phyloP scores from a whole-genome alignment of 2,329 filamentous ascomycete genomes.

The Albophoma yamanashiensis region DNA sequence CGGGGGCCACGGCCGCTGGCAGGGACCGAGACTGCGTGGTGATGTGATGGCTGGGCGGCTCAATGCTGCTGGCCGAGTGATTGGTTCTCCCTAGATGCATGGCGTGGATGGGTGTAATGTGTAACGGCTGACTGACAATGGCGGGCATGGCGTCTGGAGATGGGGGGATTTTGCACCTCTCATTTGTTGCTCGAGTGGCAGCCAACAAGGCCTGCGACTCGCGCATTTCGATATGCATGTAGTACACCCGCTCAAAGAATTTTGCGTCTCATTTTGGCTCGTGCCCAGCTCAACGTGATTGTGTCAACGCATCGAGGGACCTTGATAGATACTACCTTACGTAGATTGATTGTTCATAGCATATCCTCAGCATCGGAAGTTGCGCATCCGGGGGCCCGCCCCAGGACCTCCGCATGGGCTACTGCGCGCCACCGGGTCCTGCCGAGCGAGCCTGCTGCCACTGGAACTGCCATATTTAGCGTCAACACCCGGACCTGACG shows the following conservation, averaged over 20 bases:
- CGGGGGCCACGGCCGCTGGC: slow-evolving; percentile 3
- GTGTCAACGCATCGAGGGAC: neutral
- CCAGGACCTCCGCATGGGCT: neutral
- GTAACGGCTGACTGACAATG: neutral
- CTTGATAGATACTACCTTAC: no score
- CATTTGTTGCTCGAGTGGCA: neutral
- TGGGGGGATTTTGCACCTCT: neutral
- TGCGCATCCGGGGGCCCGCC: neutral
- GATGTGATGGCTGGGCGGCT: slow-evolving; percentile 24
- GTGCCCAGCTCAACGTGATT: neutral
- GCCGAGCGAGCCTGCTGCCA: neutral
- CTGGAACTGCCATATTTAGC: neutral
- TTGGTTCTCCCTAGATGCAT: neutral
- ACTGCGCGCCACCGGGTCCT: neutral
- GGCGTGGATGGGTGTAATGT: neutral
- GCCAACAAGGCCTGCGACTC: neutral
- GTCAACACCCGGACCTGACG: neutral
- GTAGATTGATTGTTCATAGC: no score
- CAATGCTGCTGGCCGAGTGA: neutral
- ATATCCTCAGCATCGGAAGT: no score
- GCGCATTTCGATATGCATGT: neutral
- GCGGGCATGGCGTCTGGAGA: slow-evolving; percentile 2
- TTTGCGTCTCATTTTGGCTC: neutral
- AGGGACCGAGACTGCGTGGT: slow-evolving; percentile 31
- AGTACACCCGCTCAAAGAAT: neutral